Evolutionary conservation across 1,284 basidiomycete genomes (phyloP).

Genomic region (Trichosporon ovoides): DNA sequence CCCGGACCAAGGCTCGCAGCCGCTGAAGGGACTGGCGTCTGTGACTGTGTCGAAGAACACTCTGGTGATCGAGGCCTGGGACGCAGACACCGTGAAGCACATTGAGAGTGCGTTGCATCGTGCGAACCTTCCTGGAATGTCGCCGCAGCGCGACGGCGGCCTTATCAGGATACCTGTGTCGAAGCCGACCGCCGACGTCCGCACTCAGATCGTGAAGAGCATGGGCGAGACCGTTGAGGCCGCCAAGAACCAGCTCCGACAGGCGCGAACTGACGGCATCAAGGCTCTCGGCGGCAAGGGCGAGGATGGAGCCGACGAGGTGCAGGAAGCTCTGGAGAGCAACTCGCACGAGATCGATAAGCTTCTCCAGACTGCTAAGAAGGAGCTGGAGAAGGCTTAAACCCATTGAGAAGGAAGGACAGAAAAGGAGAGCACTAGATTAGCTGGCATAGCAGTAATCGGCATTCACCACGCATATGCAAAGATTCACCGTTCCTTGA

Average conservation of each 20-base stretch:
- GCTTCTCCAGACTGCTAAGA: slow-evolving; percentile 38
- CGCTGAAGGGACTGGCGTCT: slow-evolving; percentile 41
- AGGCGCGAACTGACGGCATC: slow-evolving; percentile 41
- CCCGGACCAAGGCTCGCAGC: slow-evolving; percentile 29
- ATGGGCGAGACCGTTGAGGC: slow-evolving; percentile 37
- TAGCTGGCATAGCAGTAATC: neutral
- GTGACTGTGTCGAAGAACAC: slow-evolving; percentile 39
- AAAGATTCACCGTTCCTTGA: neutral
- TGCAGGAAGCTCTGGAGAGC: slow-evolving; percentile 43
- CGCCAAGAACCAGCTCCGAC: slow-evolving; percentile 44
- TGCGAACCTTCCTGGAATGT: slow-evolving; percentile 47
- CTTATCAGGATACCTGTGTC: slow-evolving; percentile 40
- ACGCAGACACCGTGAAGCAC: slow-evolving; percentile 37
- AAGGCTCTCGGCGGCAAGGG: slow-evolving; percentile 40
- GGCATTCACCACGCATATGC: neutral
- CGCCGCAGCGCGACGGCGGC: slow-evolving; percentile 35
- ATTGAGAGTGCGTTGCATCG: slow-evolving; percentile 45
- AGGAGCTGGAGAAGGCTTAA: slow-evolving; percentile 45
- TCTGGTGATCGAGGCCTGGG: slow-evolving; percentile 44
- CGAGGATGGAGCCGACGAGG: slow-evolving; percentile 35
- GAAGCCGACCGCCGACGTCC: slow-evolving; percentile 41
- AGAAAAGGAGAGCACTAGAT: neutral
- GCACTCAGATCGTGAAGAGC: slow-evolving; percentile 34
- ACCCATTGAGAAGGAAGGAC: neutral
- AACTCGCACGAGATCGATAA: slow-evolving; percentile 39